Conservation (phyloP, 371 early-diverging fungal genomes). For the Mortierella sp. region DNA sequence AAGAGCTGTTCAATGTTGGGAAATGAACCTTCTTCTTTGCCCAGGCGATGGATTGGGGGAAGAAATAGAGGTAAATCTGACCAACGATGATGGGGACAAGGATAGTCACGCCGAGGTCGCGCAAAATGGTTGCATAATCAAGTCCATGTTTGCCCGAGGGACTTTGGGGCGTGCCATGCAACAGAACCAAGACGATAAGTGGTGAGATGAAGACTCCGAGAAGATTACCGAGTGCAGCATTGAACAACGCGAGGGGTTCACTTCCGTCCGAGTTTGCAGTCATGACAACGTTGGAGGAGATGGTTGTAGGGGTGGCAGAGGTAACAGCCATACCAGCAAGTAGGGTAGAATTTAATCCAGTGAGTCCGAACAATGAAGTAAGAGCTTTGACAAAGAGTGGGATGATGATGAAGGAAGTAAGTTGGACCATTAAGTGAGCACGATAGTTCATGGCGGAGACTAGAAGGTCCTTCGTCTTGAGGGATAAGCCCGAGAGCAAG, state of each 20-base stretch:
- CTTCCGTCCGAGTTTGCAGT: conserved; percentile 81
- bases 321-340: conserved; percentile 78
- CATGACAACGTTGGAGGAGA: conserved; percentile 86
- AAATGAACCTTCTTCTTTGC: conserved; percentile 67
- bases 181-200: conserved; percentile 63
- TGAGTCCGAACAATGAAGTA: conserved; percentile 63
- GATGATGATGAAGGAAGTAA: conserved; percentile 71
- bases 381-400: conserved; percentile 76
- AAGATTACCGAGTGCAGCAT: conserved; percentile 81
- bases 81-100: conserved; percentile 75
- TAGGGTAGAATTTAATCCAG: conserved; percentile 65
- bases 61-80: conserved; percentile 72
- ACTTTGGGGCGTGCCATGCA: conserved; percentile 57
- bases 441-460: conserved; percentile 71
- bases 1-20: conserved; percentile 68
- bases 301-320: conserved; percentile 80
- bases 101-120: conserved; percentile 74
- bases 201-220: conserved; percentile 84
- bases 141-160: conserved; percentile 61
- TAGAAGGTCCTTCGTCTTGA: conserved; percentile 73
- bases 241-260: conserved; percentile 76
- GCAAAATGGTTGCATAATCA: conserved; percentile 68
- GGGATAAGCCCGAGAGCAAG: conserved; percentile 77
- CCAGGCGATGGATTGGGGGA: conserved; percentile 64
- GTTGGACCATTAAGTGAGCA: conserved; percentile 74